These are phyloP conservation scores for Arctostaphylos glauca DNA, from an alignment of 148 eudicot species.

Conservation along the genomic window DNA sequence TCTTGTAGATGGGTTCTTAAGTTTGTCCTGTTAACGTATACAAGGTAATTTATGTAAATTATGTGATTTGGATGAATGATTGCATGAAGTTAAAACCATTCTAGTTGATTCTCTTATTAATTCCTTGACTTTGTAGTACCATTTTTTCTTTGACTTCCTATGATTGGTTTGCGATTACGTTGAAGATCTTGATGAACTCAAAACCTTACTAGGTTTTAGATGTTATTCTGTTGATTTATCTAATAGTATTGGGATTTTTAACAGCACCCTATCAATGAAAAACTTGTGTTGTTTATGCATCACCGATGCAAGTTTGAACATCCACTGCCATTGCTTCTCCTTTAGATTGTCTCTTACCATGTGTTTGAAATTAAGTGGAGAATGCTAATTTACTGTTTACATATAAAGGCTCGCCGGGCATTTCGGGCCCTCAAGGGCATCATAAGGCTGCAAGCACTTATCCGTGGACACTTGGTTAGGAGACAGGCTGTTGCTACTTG, in stretches of 20 bases:
- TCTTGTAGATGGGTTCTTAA: too few species aligned
- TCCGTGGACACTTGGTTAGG: constrained; percentile 68
- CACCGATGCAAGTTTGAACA: too few species aligned
- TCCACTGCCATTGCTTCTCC: too few species aligned
- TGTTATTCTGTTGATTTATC: not conserved
- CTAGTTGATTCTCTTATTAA: not conserved
- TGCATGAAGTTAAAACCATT: not conserved
- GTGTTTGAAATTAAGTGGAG: not conserved
- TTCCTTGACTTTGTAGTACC: not conserved
- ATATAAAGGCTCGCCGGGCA: constrained; percentile 54
- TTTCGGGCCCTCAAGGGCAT: constrained; percentile 61
- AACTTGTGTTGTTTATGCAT: not conserved
- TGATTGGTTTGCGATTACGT: too few species aligned
- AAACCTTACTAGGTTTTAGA: too few species aligned
- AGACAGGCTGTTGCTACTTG: constrained; percentile 65
- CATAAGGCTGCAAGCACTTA: constrained; percentile 69
- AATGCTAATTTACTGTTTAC: not conserved
- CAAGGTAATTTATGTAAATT: not conserved
- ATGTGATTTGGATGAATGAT: not conserved
- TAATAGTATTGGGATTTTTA: not conserved
- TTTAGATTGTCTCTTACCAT: too few species aligned
- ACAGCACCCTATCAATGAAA: not conserved
- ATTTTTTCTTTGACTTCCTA: too few species aligned
- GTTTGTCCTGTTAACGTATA: too few species aligned
- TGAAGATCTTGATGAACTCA: too few species aligned